Percentiles rank a stretch among this genome's conserved stretches.
Evolutionary conservation across 169 alveolate genomes (phyloP).

Genomic region (Plasmodium inui): DNA sequence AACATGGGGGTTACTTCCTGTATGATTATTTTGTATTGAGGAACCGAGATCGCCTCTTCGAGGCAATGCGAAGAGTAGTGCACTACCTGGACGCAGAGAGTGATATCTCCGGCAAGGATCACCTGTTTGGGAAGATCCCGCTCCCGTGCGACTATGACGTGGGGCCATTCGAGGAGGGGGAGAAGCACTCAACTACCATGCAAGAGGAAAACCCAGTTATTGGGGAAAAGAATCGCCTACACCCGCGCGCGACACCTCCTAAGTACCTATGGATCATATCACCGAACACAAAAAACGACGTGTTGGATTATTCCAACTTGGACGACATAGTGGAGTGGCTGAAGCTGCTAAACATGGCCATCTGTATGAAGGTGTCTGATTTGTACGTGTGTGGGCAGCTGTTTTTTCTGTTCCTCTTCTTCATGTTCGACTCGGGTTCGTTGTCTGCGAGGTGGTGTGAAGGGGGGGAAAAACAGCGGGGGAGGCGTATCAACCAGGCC

Average conservation of each 20-base stretch:
- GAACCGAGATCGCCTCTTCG: background rate
- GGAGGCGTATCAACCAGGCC: background rate
- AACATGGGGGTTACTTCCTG: background rate
- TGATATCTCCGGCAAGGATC: background rate
- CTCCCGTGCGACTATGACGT: background rate
- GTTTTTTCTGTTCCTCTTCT: constrained; percentile 23
- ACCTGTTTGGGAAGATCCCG: constrained; percentile 8
- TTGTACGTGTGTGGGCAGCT: constrained; percentile 44
- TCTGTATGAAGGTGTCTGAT: constrained; percentile 22
- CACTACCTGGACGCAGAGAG: background rate
- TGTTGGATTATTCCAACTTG: background rate
- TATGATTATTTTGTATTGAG: constrained; percentile 2
- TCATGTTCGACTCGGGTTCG: constrained; percentile 9
- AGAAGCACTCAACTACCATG: background rate
- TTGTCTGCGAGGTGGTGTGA: background rate
- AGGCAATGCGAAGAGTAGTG: background rate
- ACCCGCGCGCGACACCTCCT: background rate
- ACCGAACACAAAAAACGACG: constrained; percentile 15
- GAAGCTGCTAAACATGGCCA: constrained; percentile 7
- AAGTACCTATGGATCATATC: constrained; percentile 58
- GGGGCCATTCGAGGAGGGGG: background rate
- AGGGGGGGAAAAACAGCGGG: background rate
- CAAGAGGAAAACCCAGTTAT: background rate
- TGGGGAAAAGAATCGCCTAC: background rate
- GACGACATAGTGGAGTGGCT: constrained; percentile 34